Percentiles rank a stretch among this genome's conserved stretches.
phyloP scores from a whole-genome alignment of 2,329 filamentous ascomycete species.

The Fusarium xylarioides region DNA sequence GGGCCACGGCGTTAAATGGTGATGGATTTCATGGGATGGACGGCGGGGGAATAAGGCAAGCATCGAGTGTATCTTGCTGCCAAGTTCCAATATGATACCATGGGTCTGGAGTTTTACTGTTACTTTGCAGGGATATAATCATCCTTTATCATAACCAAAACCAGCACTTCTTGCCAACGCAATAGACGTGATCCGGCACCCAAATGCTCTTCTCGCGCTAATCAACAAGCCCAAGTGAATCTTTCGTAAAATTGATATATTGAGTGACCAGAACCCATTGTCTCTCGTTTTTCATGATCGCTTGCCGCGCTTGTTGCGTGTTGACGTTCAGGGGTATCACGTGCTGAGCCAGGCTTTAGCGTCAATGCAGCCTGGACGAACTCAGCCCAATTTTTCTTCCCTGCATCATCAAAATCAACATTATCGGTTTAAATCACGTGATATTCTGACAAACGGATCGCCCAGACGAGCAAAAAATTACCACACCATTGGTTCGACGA shows the following conservation, averaged over 20 bases:
- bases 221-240: not conserved
- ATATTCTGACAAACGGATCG: conserved; percentile 41
- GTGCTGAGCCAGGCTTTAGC: conserved; percentile 41
- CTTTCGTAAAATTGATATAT: not conserved
- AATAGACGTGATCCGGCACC: not conserved
- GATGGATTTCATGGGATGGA: conserved; percentile 28
- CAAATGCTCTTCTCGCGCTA: not conserved
- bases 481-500: conserved; percentile 33
- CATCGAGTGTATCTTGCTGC: conserved; percentile 30
- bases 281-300: not conserved
- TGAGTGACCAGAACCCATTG: not conserved
- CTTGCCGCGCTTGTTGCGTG: conserved; percentile 23
- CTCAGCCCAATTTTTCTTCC: conserved; percentile 42
- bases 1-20: conserved; percentile 34
- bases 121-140: conserved; percentile 25
- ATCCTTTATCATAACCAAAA: conserved; percentile 25
- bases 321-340: conserved; percentile 43
- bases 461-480: conserved; percentile 38
- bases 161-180: conserved; percentile 7
- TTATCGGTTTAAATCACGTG: conserved; percentile 45
- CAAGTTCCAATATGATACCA: conserved; percentile 50
- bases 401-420: conserved; percentile 44
- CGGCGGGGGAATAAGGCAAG: conserved; percentile 23
- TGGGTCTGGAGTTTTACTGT: conserved; percentile 42
- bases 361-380: conserved; percentile 19